Conservation (phyloP, 2,329 filamentous ascomycete species). For the Onygenales sp. region DNA sequence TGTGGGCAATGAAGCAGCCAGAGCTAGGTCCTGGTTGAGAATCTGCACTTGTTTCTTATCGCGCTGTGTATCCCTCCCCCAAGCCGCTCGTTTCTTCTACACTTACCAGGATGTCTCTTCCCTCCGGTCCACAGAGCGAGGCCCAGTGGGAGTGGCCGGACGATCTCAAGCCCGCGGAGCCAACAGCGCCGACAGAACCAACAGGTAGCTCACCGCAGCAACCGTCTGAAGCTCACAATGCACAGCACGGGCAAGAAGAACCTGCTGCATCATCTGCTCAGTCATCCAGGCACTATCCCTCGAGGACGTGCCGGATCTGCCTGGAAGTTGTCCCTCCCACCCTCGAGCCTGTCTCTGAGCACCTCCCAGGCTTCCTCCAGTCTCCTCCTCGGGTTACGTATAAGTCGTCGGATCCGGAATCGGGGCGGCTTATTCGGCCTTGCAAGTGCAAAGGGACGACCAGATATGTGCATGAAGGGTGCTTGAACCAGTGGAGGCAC, state of each 20-base stretch:
- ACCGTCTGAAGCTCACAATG: background rate
- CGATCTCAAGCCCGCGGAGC: background rate
- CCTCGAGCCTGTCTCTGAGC: constrained; percentile 46
- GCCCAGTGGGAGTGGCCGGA: constrained; percentile 2
- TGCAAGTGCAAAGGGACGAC: constrained; percentile 91
- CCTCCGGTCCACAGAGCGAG: background rate
- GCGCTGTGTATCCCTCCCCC: background rate
- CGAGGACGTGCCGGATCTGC: constrained; percentile 81
- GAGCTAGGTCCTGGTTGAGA: constrained; percentile 19
- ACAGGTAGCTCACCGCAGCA: background rate
- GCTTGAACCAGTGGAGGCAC: constrained; percentile 72
- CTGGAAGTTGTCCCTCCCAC: constrained; percentile 61
- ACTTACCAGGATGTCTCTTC: background rate
- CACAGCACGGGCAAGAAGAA: background rate
- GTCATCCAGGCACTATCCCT: constrained; percentile 47
- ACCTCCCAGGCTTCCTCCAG: constrained; percentile 48
- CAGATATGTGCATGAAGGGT: constrained; percentile 89
- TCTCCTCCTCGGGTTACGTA: constrained; percentile 54
- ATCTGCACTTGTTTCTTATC: background rate
- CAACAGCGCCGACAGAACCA: background rate
- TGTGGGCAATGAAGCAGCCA: background rate
- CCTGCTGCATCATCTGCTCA: background rate
- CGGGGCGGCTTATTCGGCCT: constrained; percentile 73
- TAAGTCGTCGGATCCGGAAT: constrained; percentile 61
- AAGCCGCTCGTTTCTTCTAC: background rate